Evolutionary conservation across 139 green algal genomes (phyloP), one percentile per base, ranked within the genome.

Genomic region (Axilococcus clingmanii): DNA sequence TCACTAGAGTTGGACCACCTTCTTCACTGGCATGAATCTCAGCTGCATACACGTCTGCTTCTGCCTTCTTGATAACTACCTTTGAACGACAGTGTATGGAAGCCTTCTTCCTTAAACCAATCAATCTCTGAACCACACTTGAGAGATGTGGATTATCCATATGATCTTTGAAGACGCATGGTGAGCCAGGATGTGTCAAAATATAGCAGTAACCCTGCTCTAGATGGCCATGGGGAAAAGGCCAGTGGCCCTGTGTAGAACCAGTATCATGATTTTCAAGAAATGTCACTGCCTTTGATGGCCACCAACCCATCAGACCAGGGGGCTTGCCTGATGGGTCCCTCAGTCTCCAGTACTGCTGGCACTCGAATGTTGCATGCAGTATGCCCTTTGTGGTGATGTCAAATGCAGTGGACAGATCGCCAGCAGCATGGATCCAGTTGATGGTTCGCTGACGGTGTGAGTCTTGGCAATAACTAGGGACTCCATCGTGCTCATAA

Each of bases 301-400:
- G 90, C 90, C 85, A 96, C 75, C 82, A 89, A 52, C 89, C 92
- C 36, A 96, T 59, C 32, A 96, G 64, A 9, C 87, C 85, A 20
- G 81, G 59, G 0, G 85, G 69, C 40, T 80, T 77, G 36, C 74
- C 74, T 41, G 82, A 40, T 27, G 20, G 25, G 68, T 98, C 90
- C 19, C 79, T 66, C 46, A 98, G 75, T n/a, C 92, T 81, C 91
- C 91, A 98, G 72, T 95, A 94, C 77, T 97, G 87, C 20, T 63
- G 74, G 28, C 84, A 70, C n/a, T 66, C 63, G 57, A 97, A 66
- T 41, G 61, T 55, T 14, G 62, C 52, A 19, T 76, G 11, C 65
- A 94, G 35, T 45, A 94, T 85, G 37, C 85, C 92, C 65, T 97
- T 97, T 52, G 80, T 94, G 36, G 88, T 97, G 84, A 97, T 95